phyloP scores from a whole-genome alignment of 202 grass and related monocot genomes.

The Bolboschoenoplectus hybrid region DNA sequence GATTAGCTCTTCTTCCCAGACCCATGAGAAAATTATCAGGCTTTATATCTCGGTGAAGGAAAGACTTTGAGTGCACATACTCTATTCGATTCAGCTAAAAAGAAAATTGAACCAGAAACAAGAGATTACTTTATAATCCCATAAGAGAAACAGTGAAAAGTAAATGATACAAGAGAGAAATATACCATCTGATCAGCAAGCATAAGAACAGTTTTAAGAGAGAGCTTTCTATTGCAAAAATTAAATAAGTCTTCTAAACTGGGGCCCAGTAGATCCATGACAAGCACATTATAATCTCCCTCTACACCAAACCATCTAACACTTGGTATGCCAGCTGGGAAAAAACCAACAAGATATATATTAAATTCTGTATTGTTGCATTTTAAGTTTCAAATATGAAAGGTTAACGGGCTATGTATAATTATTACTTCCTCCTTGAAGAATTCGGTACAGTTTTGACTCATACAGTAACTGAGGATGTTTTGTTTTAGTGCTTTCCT shows the following conservation, averaged over 20 bases:
- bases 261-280: conserved; percentile 80
- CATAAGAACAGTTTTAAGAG: conserved; percentile 90
- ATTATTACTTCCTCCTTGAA: conserved; percentile 85
- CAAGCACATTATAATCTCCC: conserved; percentile 90
- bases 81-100: conserved; percentile 73
- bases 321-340: conserved; percentile 73
- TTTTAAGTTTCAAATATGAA: background rate
- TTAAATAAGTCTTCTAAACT: conserved; percentile 84
- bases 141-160: background rate
- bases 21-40: conserved; percentile 97
- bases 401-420: conserved; percentile 27
- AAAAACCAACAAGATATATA: conserved; percentile 28
- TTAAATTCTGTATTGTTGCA: conserved; percentile 7
- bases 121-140: background rate
- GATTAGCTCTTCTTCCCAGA: conserved; percentile 79
- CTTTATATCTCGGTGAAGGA: conserved; percentile 89
- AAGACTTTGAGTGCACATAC: conserved; percentile 74
- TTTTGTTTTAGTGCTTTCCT: conserved; percentile 88
- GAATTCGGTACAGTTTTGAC: conserved; percentile 86
- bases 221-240: conserved; percentile 74
- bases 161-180: background rate
- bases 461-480: conserved; percentile 91
- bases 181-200: conserved; percentile 94
- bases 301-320: conserved; percentile 89
- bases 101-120: conserved; percentile 32